These are phyloP conservation scores for Chytriomyces hyalinus DNA, from an alignment of 192 early-diverging fungal species.

Conservation along the genomic window DNA sequence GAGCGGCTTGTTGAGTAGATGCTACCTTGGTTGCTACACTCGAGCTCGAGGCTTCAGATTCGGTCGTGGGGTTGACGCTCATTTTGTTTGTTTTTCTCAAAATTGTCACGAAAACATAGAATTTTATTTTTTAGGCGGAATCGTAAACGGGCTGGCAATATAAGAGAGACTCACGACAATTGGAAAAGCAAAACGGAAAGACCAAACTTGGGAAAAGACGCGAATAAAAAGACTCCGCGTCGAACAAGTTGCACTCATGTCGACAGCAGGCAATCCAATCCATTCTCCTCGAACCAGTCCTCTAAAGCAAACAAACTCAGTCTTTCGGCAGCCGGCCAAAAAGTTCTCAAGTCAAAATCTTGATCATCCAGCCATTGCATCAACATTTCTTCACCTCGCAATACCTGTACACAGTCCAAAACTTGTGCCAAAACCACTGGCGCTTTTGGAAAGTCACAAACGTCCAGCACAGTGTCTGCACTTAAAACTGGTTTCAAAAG, in stretches of 20 bases:
- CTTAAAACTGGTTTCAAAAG: not conserved
- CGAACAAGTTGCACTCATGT: not conserved
- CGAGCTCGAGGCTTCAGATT: too few relatives aligned
- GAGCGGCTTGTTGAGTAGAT: too few relatives aligned
- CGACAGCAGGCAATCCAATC: slow-evolving; percentile 2
- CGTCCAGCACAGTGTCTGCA: not conserved
- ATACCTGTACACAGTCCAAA: not conserved
- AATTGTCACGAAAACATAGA: too few relatives aligned
- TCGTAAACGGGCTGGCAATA: too few relatives aligned
- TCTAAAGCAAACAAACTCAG: slow-evolving; percentile 2
- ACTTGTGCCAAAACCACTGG: slow-evolving; percentile 7
- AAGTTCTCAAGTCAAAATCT: not conserved
- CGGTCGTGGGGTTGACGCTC: too few relatives aligned
- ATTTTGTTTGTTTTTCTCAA: too few relatives aligned
- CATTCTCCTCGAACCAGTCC: slow-evolving; percentile 26
- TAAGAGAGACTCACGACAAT: too few relatives aligned
- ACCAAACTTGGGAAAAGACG: too few relatives aligned
- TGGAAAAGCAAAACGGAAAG: too few relatives aligned
- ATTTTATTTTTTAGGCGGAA: too few relatives aligned
- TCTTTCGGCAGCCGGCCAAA: slow-evolving; percentile 5
- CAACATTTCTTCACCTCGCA: slow-evolving; percentile 3
- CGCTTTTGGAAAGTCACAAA: not conserved
- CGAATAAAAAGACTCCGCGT: too few relatives aligned
- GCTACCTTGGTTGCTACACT: too few relatives aligned
- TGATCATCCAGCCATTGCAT: not conserved